Evolutionary conservation across 345 rosid genomes (phyloP), one percentile per base, ranked within the genome.

Genomic region (Lepidium aucheri): DNA sequence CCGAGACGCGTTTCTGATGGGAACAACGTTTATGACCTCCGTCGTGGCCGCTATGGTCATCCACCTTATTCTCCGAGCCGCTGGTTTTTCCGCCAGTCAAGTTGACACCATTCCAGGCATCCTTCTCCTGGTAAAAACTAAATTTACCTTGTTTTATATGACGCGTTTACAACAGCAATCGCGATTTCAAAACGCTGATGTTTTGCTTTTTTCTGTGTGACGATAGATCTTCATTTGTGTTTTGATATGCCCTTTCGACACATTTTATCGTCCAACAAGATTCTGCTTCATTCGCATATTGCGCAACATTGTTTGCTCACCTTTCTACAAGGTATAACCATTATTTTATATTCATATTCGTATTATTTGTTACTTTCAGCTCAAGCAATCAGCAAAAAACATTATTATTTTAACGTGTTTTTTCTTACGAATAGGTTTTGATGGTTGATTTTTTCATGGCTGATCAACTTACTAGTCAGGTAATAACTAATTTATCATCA

Each of bases 361-460:
- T 15, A 3, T 12, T 7, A n/a, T 69, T 41, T 49, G 40, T 74
- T 12, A 74, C 69, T 74, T 74, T 0, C 3, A 12, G 0, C 33
- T 6, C 59, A 74, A 45, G 77, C 1, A 15, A 74, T 12, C 36
- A 0, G 9, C 24, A 15, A 8, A 39, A 43, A 43, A n/a, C n/a
- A 20, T 24, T 2, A 24, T 24, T 20, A 20, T 11, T 53, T 26
- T 28, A 28, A 28, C 22, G 0, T 42, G 1, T n/a, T 39, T 22
- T 9, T 6, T 16, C 5, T 8, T 18, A 8, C 0, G 16, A 74
- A 62, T 75, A 92, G 97, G 97, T 93, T 70, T 63, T 85, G 78
- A 77, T 94, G 95, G 97, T 83, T 8, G 99, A 94, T 59, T 88
- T 91, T 65, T 91, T 94, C 85, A 90, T 94, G 97, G 99, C 95